phyloP scores from a whole-genome alignment of 1,284 basidiomycete species.

The Trametes versicolor region DNA sequence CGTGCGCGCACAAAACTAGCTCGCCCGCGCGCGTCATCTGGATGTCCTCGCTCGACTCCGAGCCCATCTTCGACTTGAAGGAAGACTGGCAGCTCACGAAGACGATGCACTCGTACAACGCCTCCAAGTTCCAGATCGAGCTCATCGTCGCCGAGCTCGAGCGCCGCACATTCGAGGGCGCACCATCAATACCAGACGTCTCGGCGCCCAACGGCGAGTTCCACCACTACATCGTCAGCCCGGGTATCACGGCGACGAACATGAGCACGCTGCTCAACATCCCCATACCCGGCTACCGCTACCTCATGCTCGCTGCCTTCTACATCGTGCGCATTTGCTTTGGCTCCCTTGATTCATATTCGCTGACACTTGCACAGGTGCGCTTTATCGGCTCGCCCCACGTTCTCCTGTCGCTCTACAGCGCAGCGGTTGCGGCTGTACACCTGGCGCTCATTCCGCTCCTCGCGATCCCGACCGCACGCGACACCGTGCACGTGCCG shows the following conservation, averaged over 20 bases:
- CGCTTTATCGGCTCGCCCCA: constrained; percentile 72
- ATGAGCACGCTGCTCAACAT: constrained; percentile 36
- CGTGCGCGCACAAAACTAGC: constrained; percentile 41
- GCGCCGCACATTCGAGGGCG: constrained; percentile 44
- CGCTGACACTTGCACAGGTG: constrained; percentile 53
- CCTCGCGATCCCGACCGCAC: constrained; percentile 50
- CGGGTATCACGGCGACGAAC: constrained; percentile 79
- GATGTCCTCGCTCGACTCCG: constrained; percentile 81
- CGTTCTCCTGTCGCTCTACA: constrained; percentile 67
- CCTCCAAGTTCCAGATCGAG: constrained; percentile 85
- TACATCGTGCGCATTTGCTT: constrained; percentile 68
- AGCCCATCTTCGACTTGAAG: constrained; percentile 62
- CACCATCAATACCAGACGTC: constrained; percentile 9
- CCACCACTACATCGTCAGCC: constrained; percentile 77
- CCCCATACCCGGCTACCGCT: constrained; percentile 30
- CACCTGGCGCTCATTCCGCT: constrained; percentile 69
- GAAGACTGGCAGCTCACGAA: constrained; percentile 85
- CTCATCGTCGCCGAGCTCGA: constrained; percentile 73
- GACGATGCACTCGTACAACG: constrained; percentile 73
- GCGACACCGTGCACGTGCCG: constrained; percentile 22
- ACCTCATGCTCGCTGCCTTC: constrained; percentile 68
- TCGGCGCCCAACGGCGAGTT: constrained; percentile 40
- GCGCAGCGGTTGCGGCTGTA: constrained; percentile 71
- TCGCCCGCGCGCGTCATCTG: constrained; percentile 75
- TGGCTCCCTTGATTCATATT: background rate